Evolutionary conservation across 2,329 filamentous ascomycete species (phyloP).

Genomic region (Clonostachys rhizophaga): DNA sequence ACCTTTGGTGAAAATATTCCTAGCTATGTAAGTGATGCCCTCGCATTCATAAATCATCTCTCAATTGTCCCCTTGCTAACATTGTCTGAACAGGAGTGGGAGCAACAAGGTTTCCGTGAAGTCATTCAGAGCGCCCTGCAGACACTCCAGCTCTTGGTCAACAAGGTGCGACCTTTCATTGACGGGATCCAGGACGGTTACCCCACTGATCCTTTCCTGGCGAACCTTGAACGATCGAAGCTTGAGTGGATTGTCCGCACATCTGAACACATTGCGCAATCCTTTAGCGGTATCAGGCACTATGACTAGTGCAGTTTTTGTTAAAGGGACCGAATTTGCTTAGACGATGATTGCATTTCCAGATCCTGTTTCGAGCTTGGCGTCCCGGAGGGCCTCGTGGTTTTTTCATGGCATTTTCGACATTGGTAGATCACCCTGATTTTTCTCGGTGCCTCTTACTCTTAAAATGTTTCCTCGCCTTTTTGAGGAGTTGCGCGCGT

Average conservation of each 20-base stretch:
- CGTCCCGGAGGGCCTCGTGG: neutral
- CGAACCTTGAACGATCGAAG: slow-evolving; percentile 27
- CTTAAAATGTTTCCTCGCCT: too few relatives aligned
- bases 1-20: slow-evolving; percentile 43
- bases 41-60: neutral
- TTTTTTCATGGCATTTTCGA: neutral
- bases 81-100: slow-evolving; percentile 23
- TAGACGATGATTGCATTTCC: too few relatives aligned
- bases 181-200: slow-evolving; percentile 25
- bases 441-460: too few relatives aligned
- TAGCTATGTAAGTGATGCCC: slow-evolving; percentile 40
- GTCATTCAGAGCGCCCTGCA: slow-evolving; percentile 30
- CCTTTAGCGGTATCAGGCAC: slow-evolving; percentile 13
- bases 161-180: slow-evolving; percentile 24
- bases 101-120: slow-evolving; percentile 25
- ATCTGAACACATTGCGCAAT: slow-evolving; percentile 25
- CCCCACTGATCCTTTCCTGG: slow-evolving; percentile 31
- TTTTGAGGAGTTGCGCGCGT: too few relatives aligned
- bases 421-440: too few relatives aligned
- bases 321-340: too few relatives aligned
- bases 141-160: slow-evolving; percentile 30
- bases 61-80: slow-evolving; percentile 1
- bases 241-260: slow-evolving; percentile 31
- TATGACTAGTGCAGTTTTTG: neutral
- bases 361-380: too few relatives aligned